These are phyloP conservation scores for Furcasterigmium sp. DNA, from an alignment of 2,329 filamentous ascomycete genomes.

Conservation along the genomic window DNA sequence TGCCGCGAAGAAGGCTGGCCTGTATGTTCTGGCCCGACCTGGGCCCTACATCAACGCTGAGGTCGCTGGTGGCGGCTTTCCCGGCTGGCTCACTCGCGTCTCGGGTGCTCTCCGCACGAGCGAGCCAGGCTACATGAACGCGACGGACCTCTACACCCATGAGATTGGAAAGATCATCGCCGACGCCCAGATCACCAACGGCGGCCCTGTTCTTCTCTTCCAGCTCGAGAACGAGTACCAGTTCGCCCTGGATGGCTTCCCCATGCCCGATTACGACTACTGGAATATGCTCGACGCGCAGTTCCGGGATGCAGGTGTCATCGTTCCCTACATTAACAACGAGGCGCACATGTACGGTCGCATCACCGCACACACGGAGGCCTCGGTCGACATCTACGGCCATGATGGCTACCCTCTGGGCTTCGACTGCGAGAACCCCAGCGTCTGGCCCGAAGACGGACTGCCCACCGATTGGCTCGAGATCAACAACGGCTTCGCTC, in stretches of 20 bases:
- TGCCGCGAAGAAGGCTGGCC: conserved; percentile 65
- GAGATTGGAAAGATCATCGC: conserved; percentile 61
- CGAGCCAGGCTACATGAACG: conserved; percentile 55
- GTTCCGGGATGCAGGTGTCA: conserved; percentile 60
- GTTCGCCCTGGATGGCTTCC: conserved; percentile 40
- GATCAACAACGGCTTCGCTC: conserved; percentile 54
- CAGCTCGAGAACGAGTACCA: conserved; percentile 80
- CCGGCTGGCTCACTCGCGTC: conserved; percentile 72
- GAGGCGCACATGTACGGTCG: conserved; percentile 46
- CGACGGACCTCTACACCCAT: conserved; percentile 55
- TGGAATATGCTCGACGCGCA: conserved; percentile 68
- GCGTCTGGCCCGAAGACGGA: conserved; percentile 21
- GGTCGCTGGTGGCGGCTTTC: conserved; percentile 70
- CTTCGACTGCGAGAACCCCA: conserved; percentile 56
- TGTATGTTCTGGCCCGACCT: conserved; percentile 70
- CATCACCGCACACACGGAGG: conserved; percentile 1
- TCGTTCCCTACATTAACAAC: conserved; percentile 72
- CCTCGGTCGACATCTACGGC: conserved; percentile 33
- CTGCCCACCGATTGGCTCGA: conserved; percentile 40
- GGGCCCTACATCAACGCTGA: conserved; percentile 80
- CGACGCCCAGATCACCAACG: conserved; percentile 74
- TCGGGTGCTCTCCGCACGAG: conserved; percentile 59
- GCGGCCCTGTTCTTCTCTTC: conserved; percentile 71
- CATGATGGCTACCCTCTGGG: conserved; percentile 60
- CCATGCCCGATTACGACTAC: conserved; percentile 63